A percentile compares a stretch with the other conserved stretches of the same genome.
Evolutionary conservation across 2,329 filamentous ascomycete genomes (phyloP).

Genomic region (Exophiala sp.): DNA sequence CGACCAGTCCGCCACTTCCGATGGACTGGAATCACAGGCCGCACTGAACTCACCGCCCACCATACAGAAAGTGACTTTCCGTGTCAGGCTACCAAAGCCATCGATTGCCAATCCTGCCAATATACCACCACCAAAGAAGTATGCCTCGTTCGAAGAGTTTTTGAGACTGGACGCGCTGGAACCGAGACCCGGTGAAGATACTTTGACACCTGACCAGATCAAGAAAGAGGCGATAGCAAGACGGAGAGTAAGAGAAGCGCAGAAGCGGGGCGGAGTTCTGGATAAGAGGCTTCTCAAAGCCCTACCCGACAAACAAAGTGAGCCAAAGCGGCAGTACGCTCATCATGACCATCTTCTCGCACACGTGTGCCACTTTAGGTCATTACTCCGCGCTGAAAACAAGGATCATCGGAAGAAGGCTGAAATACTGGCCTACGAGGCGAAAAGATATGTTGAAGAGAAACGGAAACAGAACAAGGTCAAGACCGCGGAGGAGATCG

Average conservation of each 20-base stretch:
- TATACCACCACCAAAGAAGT: slow-evolving; percentile 41
- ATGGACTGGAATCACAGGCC: background rate
- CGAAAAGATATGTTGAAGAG: slow-evolving; percentile 56
- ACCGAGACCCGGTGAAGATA: slow-evolving; percentile 40
- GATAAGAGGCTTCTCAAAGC: slow-evolving; percentile 32
- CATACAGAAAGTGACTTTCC: slow-evolving; percentile 41
- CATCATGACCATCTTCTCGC: slow-evolving; percentile 78
- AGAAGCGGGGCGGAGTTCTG: slow-evolving; percentile 71
- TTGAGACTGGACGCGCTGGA: slow-evolving; percentile 45
- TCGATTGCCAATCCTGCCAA: slow-evolving; percentile 50
- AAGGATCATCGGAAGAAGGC: slow-evolving; percentile 49
- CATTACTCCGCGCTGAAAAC: slow-evolving; percentile 71
- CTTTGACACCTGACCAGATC: slow-evolving; percentile 55
- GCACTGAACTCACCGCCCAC: slow-evolving; percentile 16
- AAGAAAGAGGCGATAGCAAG: slow-evolving; percentile 64
- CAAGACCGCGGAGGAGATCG: slow-evolving; percentile 60
- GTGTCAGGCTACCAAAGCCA: slow-evolving; percentile 47
- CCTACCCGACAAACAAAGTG: slow-evolving; percentile 64
- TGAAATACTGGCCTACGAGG: slow-evolving; percentile 26
- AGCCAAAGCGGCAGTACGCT: slow-evolving; percentile 74
- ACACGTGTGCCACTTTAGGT: slow-evolving; percentile 73
- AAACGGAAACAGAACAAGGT: slow-evolving; percentile 45
- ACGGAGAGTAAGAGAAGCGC: slow-evolving; percentile 63
- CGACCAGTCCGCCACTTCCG: slow-evolving; percentile 8
- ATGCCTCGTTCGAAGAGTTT: slow-evolving; percentile 59